Percentiles rank a stretch among this genome's conserved stretches.
Evolutionary conservation across 495 filamentous ascomycete genomes (phyloP).

Genomic region (Platismatia glauca): DNA sequence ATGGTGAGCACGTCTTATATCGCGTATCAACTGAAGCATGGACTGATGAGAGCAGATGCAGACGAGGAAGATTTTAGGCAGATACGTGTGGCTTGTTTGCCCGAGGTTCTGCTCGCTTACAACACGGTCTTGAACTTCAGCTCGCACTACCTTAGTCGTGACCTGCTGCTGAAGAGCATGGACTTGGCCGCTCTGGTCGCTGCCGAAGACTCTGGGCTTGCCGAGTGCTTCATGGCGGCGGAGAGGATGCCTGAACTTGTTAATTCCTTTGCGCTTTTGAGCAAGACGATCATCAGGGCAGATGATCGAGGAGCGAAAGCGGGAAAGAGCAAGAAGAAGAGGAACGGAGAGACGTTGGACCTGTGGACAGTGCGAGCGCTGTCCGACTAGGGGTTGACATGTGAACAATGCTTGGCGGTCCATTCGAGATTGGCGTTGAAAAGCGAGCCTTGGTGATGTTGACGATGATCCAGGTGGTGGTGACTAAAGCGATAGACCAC

Average conservation of each 20-base stretch:
- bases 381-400: neutral
- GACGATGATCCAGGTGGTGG: no score
- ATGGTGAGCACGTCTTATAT: constrained; percentile 30
- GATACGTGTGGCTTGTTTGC: constrained; percentile 67
- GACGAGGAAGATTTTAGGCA: constrained; percentile 38
- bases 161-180: constrained; percentile 65
- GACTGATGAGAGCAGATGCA: constrained; percentile 28
- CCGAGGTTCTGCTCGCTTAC: constrained; percentile 75
- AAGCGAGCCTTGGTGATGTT: neutral
- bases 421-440: neutral
- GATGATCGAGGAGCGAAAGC: constrained; percentile 37
- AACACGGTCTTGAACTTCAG: constrained; percentile 62
- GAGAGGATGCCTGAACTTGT: constrained; percentile 71
- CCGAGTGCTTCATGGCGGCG: constrained; percentile 52
- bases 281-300: constrained; percentile 62
- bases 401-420: neutral
- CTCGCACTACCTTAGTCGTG: constrained; percentile 53
- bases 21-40: neutral
- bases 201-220: constrained; percentile 53
- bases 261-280: constrained; percentile 60
- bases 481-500: neutral
- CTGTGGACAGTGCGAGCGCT: constrained; percentile 33
- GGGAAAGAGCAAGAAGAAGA: constrained; percentile 42
- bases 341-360: constrained; percentile 36
- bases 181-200: constrained; percentile 62